These are phyloP conservation scores for Fraxinus albicans DNA, from an alignment of 305 asterid genomes.

Conservation along the genomic window DNA sequence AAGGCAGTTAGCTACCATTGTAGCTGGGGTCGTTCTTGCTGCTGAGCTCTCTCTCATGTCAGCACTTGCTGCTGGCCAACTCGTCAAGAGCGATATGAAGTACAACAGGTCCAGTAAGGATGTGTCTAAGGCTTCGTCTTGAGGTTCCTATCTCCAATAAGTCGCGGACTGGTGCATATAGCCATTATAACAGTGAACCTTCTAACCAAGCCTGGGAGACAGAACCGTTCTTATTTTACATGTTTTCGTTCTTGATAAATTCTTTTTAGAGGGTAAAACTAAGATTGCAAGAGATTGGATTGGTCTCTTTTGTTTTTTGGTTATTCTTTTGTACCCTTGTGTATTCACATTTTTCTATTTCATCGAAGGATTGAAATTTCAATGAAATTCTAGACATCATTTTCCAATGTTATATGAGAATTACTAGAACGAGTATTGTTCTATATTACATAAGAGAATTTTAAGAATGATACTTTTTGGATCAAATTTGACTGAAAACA, in stretches of 20 bases:
- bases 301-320: background rate
- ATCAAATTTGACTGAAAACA: background rate
- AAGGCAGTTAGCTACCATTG: constrained; percentile 30
- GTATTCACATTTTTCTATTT: background rate
- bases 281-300: background rate
- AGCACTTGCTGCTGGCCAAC: constrained; percentile 33
- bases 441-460: background rate
- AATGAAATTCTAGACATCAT: background rate
- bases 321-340: background rate
- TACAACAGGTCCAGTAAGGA: constrained; percentile 33
- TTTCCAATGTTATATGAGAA: background rate
- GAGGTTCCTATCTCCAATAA: background rate
- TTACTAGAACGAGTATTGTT: background rate
- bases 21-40: constrained; percentile 39
- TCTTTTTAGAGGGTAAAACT: background rate
- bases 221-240: background rate
- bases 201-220: background rate
- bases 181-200: background rate
- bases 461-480: background rate
- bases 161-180: background rate
- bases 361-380: background rate
- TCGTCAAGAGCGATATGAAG: constrained; percentile 35
- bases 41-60: constrained; percentile 39
- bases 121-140: constrained; percentile 7
- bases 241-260: background rate